phyloP scores from a whole-genome alignment of 768 basidiomycete genomes.

The Paxillus involutus region DNA sequence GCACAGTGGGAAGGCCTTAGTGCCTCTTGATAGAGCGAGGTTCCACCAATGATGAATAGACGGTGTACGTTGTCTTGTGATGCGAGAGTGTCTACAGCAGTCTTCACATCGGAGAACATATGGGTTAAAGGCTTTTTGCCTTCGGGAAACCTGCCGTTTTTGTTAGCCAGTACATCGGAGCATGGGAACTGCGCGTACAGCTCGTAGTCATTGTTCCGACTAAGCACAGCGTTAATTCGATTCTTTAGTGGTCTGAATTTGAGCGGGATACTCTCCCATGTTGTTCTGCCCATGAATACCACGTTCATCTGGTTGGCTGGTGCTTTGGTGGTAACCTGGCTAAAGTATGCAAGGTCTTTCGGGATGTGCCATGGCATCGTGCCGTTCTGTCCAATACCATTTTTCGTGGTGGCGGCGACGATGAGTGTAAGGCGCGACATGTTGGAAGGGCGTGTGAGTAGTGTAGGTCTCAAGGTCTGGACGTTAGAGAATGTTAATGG shows the following conservation, averaged over 20 bases:
- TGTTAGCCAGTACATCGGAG: conserved; percentile 7
- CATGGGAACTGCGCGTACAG: conserved; percentile 46
- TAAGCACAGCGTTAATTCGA: conserved; percentile 78
- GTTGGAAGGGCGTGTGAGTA: background rate
- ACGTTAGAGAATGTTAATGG: too few relatives aligned
- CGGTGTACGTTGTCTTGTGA: conserved; percentile 42
- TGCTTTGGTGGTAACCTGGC: conserved; percentile 66
- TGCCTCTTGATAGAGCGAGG: conserved; percentile 74
- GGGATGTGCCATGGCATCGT: conserved; percentile 88
- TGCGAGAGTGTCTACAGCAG: conserved; percentile 15
- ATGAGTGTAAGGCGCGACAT: conserved; percentile 85
- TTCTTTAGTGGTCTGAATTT: conserved; percentile 79
- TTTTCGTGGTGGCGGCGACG: conserved; percentile 84
- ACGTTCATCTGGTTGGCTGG: conserved; percentile 61
- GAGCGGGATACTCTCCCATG: conserved; percentile 94
- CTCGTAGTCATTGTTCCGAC: conserved; percentile 55
- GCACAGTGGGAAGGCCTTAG: conserved; percentile 28
- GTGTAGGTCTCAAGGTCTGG: too few relatives aligned
- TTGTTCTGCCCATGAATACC: conserved; percentile 94
- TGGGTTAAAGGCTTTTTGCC: conserved; percentile 23
- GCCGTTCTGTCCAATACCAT: conserved; percentile 82
- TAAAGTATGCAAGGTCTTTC: conserved; percentile 91
- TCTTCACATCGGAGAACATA: conserved; percentile 22
- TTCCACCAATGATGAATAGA: conserved; percentile 90
- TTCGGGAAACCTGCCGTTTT: conserved; percentile 11